These are phyloP conservation scores for Trichosporon sp. DNA, from an alignment of 1,284 basidiomycete species.

Conservation along the genomic window DNA sequence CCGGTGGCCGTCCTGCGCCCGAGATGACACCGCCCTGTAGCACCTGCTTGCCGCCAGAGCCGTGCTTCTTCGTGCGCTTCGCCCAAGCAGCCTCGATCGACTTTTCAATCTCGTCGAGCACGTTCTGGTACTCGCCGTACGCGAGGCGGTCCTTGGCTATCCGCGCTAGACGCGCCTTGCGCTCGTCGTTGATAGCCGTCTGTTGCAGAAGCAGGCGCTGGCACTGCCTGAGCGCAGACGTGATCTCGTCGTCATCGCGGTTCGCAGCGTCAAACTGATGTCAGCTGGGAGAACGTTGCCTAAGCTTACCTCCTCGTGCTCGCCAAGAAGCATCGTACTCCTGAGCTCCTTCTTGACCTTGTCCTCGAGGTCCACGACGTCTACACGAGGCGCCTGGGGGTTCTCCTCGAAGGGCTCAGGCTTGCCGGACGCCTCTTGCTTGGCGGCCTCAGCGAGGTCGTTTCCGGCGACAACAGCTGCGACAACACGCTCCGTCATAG, in stretches of 20 bases:
- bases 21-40: conserved; percentile 55
- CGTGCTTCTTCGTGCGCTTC: conserved; percentile 58
- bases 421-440: conserved; percentile 58
- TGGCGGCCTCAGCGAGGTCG: conserved; percentile 55
- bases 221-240: conserved; percentile 81
- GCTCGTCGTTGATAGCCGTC: conserved; percentile 76
- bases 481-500: conserved; percentile 62
- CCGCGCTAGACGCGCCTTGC: conserved; percentile 71
- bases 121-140: conserved; percentile 81
- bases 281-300: conserved; percentile 11
- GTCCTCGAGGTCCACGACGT: conserved; percentile 62
- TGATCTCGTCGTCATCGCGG: conserved; percentile 88
- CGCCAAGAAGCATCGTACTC: conserved; percentile 60
- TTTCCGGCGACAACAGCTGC: conserved; percentile 68
- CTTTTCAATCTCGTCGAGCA: conserved; percentile 78
- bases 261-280: conserved; percentile 72
- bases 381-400: conserved; percentile 32
- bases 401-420: conserved; percentile 32
- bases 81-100: conserved; percentile 64
- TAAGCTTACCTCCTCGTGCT: conserved; percentile 58
- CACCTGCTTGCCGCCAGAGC: conserved; percentile 59
- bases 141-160: conserved; percentile 85
- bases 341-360: conserved; percentile 61
- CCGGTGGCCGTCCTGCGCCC: conserved; percentile 63
- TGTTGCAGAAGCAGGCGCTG: conserved; percentile 80